Percentiles rank a stretch among this genome's conserved stretches.
Conservation (phyloP, 2,329 filamentous ascomycete genomes). For the Colletotrichum echinochloae region DNA sequence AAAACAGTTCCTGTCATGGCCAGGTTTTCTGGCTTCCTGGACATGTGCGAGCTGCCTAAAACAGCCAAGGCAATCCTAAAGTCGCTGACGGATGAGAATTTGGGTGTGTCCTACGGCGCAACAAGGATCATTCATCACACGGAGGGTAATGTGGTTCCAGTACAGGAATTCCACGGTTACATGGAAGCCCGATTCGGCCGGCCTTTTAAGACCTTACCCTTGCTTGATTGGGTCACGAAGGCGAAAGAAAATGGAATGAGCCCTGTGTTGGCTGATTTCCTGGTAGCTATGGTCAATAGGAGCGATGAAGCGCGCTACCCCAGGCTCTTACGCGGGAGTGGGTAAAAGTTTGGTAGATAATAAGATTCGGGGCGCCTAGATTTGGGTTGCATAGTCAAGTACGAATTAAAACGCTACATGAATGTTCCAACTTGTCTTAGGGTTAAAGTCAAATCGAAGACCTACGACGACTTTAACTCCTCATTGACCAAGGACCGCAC, state of each 20-base stretch:
- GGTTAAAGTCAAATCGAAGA: too few relatives aligned
- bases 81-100: background rate
- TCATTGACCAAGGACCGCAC: too few relatives aligned
- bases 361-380: too few relatives aligned
- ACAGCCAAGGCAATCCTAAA: background rate
- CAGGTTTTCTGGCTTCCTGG: constrained; percentile 13
- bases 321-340: too few relatives aligned
- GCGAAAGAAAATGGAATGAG: constrained; percentile 22
- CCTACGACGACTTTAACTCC: too few relatives aligned
- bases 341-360: too few relatives aligned
- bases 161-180: constrained; percentile 7
- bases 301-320: too few relatives aligned
- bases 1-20: constrained; percentile 7
- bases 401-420: too few relatives aligned
- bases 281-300: too few relatives aligned
- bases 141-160: constrained; percentile 22
- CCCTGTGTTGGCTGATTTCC: constrained; percentile 11
- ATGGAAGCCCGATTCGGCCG: constrained; percentile 16
- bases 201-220: background rate
- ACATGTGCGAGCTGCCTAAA: constrained; percentile 23
- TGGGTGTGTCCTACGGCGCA: background rate
- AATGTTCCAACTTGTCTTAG: too few relatives aligned
- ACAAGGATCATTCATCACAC: constrained; percentile 15
- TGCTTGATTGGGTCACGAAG: constrained; percentile 12
- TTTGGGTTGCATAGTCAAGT: too few relatives aligned